Evolutionary conservation across 23 red algal species (phyloP), one percentile per base, ranked within the genome.

Genomic region (Gracilaria gracilis): DNA sequence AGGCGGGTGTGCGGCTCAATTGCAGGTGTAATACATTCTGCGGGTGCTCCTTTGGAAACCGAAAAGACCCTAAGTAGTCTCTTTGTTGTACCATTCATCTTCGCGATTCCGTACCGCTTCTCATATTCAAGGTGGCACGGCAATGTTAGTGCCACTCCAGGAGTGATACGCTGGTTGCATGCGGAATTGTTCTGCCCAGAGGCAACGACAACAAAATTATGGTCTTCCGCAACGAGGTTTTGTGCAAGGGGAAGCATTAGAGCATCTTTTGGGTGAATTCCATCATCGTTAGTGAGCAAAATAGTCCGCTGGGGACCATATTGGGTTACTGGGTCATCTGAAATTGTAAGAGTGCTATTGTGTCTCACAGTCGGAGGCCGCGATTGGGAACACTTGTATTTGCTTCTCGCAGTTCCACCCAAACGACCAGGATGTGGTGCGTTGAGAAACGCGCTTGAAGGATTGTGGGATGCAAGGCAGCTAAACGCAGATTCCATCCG

Each of bases 221-320:
- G 76, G 16, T 67, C 84, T 0, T 50, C 37, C 37, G 29, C 6
- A 37, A 67, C 31, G 36, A 96, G 51, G 12, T 37, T 57, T 14
- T 62, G 80, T 0, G 94, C 97, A 37, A 98, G 91, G 11, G 81
- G 70, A 39, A 99, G 82, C 1, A 95, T 80, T 27, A 88, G 53
- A 21, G 85, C 59, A n/a, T 73, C 77, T 58, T 87, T 69, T 36
- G 92, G 85, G n/a, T 85, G 84, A 24, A 95, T 61, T 40, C 97
- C 97, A 83, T 99, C 97, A 62, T 99, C 97, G 70, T 99, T 99
- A 8, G 97, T 96, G 33, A 99, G 66, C 33, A 99, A 39, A 51
- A 99, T 85, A 32, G 88, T 84, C 14, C 91, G 92, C 50, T 40
- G 27, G n/a, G 42, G 55, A 34, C 71, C 85, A 47, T 78, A 77